A percentile compares a stretch with the other conserved stretches of the same genome.
Evolutionary conservation across 2,329 filamentous ascomycete genomes (phyloP).

Genomic region (Chrysoporthe puriensis): DNA sequence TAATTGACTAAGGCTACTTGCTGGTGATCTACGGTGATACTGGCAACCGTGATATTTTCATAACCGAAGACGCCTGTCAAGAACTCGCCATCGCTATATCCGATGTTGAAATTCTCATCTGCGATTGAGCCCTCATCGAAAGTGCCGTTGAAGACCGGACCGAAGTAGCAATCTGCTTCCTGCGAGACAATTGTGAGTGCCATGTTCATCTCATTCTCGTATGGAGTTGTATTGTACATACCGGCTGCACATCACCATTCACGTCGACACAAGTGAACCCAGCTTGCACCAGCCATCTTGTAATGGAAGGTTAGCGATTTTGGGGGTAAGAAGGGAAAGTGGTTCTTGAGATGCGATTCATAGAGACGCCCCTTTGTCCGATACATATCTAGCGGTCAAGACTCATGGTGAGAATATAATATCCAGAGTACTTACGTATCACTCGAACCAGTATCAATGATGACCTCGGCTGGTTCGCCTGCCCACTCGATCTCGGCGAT

Average conservation of each 20-base stretch:
- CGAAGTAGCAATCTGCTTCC: slow-evolving; percentile 33
- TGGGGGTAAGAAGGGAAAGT: not conserved
- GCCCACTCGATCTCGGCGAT: slow-evolving; percentile 18
- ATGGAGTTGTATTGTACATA: not conserved
- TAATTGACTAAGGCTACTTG: slow-evolving; percentile 50
- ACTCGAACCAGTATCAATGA: slow-evolving; percentile 25
- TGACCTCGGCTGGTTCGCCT: slow-evolving; percentile 13
- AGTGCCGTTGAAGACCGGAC: slow-evolving; percentile 35
- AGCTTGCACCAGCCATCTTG: slow-evolving; percentile 21
- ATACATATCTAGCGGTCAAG: not conserved
- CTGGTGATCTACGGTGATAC: slow-evolving; percentile 48
- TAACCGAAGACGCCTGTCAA: slow-evolving; percentile 44
- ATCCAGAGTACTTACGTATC: slow-evolving; percentile 11
- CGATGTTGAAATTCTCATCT: slow-evolving; percentile 46
- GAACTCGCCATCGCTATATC: slow-evolving; percentile 48
- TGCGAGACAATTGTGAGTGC: not conserved
- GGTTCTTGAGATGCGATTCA: too few relatives aligned
- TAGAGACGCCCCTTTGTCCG: not conserved
- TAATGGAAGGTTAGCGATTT: not conserved
- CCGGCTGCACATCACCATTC: slow-evolving; percentile 1
- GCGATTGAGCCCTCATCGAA: slow-evolving; percentile 40
- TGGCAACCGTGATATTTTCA: slow-evolving; percentile 48
- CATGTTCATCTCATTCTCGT: too few relatives aligned
- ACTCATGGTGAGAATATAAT: not conserved
- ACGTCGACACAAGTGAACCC: slow-evolving; percentile 24